These are phyloP conservation scores for Sporothrix humicola DNA, from an alignment of 2,329 filamentous ascomycete species.

Conservation along the genomic window DNA sequence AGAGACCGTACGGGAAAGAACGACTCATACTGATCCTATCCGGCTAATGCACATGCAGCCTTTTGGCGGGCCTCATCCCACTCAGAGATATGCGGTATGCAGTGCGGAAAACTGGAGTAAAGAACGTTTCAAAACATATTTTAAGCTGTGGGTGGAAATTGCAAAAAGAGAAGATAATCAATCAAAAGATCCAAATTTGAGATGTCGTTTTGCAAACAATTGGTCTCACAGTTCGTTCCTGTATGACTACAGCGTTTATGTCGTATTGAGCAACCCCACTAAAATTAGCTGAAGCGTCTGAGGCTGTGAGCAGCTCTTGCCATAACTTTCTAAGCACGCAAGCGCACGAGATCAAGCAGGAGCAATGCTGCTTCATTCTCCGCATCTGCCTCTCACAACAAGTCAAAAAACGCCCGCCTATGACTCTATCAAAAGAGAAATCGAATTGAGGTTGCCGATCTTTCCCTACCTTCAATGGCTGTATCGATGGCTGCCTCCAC, in stretches of 20 bases:
- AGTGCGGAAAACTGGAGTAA: not conserved
- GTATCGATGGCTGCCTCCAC: not conserved
- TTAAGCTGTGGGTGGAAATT: too few species aligned
- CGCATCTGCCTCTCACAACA: not conserved
- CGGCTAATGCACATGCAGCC: slow-evolving; percentile 10
- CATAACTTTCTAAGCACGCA: slow-evolving; percentile 13
- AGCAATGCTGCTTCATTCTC: not conserved
- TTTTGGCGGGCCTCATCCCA: not conserved
- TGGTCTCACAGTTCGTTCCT: too few species aligned
- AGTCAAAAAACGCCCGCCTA: not conserved
- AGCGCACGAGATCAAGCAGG: not conserved
- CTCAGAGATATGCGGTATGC: not conserved
- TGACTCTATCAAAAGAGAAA: not conserved
- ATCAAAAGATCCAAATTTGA: too few species aligned
- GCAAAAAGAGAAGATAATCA: too few species aligned
- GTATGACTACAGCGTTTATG: not conserved
- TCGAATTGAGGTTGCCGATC: not conserved
- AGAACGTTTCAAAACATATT: too few species aligned
- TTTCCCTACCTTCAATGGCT: not conserved
- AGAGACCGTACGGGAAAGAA: not conserved
- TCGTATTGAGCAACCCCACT: slow-evolving; percentile 1
- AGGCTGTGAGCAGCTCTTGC: not conserved
- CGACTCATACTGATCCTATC: slow-evolving; percentile 2
- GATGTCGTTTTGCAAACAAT: too few species aligned
- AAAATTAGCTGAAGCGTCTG: not conserved